These are phyloP conservation scores for Saccharomycopsis schoenii DNA, from an alignment of 805 yeast species.

Conservation along the genomic window DNA sequence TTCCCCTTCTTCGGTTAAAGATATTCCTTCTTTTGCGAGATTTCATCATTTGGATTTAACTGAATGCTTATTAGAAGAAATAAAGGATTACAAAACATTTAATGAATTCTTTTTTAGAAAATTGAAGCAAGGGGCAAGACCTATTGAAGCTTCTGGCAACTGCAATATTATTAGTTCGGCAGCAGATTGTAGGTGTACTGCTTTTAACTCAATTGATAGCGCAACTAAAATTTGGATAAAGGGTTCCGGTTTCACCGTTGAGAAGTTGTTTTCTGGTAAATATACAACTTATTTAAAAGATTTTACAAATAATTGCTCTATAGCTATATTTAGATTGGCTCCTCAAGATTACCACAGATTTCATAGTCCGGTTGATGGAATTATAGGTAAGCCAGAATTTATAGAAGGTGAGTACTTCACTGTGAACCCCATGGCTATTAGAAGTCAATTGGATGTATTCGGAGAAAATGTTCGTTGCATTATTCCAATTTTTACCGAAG, in stretches of 20 bases:
- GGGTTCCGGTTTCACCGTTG: conserved; percentile 64
- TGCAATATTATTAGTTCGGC: conserved; percentile 54
- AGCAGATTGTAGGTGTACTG: conserved; percentile 81
- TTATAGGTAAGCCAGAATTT: conserved; percentile 49
- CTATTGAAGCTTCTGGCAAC: conserved; percentile 47
- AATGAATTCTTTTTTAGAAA: conserved; percentile 84
- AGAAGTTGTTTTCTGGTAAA: conserved; percentile 44
- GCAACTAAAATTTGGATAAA: conserved; percentile 86
- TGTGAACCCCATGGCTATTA: conserved; percentile 94
- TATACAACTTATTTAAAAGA: conserved; percentile 30
- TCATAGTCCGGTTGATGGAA: conserved; percentile 79
- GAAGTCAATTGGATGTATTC: conserved; percentile 81
- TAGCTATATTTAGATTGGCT: conserved; percentile 80
- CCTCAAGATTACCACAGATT: conserved; percentile 97
- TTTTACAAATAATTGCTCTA: conserved; percentile 42
- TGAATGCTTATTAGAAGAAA: conserved; percentile 48
- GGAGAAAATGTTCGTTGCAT: conserved; percentile 83
- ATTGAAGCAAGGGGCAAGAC: conserved; percentile 61
- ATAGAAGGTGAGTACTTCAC: conserved; percentile 91
- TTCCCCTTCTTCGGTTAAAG: conserved; percentile 49
- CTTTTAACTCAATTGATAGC: conserved; percentile 44
- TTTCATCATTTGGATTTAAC: conserved; percentile 73
- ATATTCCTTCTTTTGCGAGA: conserved; percentile 66
- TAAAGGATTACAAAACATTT: conserved; percentile 51
- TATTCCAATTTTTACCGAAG: conserved; percentile 62